These are phyloP conservation scores for Thelonectria blattea DNA, from an alignment of 2,329 filamentous ascomycete genomes.

Conservation along the genomic window DNA sequence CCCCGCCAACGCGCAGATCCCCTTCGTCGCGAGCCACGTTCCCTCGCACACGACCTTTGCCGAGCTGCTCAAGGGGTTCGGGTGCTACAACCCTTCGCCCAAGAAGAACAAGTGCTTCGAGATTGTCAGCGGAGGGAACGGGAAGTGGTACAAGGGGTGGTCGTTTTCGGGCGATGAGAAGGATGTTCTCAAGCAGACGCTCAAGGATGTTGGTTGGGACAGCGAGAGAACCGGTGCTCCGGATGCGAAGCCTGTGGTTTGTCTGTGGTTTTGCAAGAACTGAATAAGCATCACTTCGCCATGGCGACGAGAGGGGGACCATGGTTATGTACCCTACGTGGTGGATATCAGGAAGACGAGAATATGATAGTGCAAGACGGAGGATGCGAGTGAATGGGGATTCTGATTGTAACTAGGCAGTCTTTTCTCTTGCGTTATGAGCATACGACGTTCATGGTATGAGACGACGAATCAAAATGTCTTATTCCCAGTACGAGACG, in stretches of 20 bases:
- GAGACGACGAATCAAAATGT: no score
- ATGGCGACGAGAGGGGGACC: no score
- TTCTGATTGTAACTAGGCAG: no score
- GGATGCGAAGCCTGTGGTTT: conserved; percentile 61
- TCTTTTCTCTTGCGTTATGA: no score
- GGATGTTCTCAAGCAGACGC: conserved; percentile 53
- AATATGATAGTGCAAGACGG: no score
- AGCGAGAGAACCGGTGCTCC: conserved; percentile 52
- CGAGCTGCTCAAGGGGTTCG: conserved; percentile 65
- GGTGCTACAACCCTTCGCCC: conserved; percentile 56
- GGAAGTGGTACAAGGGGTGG: conserved; percentile 64
- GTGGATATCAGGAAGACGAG: no score
- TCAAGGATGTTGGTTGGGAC: conserved; percentile 67
- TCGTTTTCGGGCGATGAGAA: conserved; percentile 57
- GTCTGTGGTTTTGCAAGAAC: conserved; percentile 64
- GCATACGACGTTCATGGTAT: no score
- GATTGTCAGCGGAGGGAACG: conserved; percentile 59
- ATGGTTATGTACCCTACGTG: no score
- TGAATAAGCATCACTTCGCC: conserved; percentile 33
- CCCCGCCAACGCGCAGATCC: conserved; percentile 48
- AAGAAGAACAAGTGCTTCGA: conserved; percentile 65
- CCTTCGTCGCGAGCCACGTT: conserved; percentile 58
- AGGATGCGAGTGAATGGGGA: no score
- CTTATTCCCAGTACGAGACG: no score
- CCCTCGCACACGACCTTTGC: conserved; percentile 59